Percentiles rank a stretch among this genome's conserved stretches.
phyloP scores from a whole-genome alignment of 768 basidiomycete genomes.

The Lactarius hatsudake region DNA sequence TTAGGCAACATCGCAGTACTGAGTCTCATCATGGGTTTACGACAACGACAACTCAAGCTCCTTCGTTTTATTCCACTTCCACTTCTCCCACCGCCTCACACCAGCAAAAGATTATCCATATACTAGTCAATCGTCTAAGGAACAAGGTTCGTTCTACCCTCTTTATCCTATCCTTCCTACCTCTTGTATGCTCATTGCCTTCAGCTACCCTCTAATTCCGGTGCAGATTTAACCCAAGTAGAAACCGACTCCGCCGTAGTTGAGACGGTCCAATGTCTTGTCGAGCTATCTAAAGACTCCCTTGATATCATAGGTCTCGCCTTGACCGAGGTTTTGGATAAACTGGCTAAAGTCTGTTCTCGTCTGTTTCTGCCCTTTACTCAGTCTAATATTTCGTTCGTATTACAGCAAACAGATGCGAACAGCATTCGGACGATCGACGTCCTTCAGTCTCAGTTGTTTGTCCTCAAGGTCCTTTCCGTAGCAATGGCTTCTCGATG shows the following conservation, averaged over 20 bases:
- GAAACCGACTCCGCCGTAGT: slow-evolving; percentile 75
- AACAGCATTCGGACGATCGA: slow-evolving; percentile 58
- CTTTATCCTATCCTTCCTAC: background rate
- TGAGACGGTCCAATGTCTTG: slow-evolving; percentile 73
- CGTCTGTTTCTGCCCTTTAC: slow-evolving; percentile 5
- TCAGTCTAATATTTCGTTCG: background rate
- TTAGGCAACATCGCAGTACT: slow-evolving; percentile 58
- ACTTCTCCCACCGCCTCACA: slow-evolving; percentile 44
- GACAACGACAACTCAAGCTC: slow-evolving; percentile 23
- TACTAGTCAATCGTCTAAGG: slow-evolving; percentile 75
- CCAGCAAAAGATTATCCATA: slow-evolving; percentile 80
- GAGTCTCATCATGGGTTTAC: slow-evolving; percentile 44
- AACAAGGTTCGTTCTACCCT: slow-evolving; percentile 67
- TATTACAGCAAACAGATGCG: slow-evolving; percentile 50
- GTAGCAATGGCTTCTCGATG: slow-evolving; percentile 78
- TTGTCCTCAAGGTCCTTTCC: slow-evolving; percentile 77
- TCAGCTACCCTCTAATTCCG: slow-evolving; percentile 85
- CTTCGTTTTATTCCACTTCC: slow-evolving; percentile 37
- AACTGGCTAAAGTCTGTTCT: slow-evolving; percentile 62
- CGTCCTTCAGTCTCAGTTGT: slow-evolving; percentile 82
- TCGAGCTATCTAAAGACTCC: slow-evolving; percentile 75
- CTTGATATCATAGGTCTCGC: slow-evolving; percentile 79
- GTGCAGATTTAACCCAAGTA: slow-evolving; percentile 63
- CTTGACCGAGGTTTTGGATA: slow-evolving; percentile 74
- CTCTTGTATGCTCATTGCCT: slow-evolving; percentile 18